A percentile compares a stretch with the other conserved stretches of the same genome.
Conservation (phyloP, 441 rosid genomes). For the Pelargonium myrrhifolium region DNA sequence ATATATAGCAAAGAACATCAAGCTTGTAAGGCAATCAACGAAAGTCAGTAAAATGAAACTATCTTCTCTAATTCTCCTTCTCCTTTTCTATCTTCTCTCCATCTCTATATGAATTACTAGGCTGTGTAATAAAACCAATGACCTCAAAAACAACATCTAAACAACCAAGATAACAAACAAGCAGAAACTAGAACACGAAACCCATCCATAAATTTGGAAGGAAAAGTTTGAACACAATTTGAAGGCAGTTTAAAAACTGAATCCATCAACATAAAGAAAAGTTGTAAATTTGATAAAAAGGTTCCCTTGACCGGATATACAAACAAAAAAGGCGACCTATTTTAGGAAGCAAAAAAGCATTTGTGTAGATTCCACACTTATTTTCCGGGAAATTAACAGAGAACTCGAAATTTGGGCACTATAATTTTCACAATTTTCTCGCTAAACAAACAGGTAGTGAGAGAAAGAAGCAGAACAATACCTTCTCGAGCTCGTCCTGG, state of each 20-base stretch:
- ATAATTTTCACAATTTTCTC: neutral
- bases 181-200: neutral
- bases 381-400: neutral
- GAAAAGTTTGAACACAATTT: neutral
- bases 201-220: neutral
- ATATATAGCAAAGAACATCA: too few relatives aligned
- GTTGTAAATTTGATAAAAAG: too few relatives aligned
- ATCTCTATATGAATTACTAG: too few relatives aligned
- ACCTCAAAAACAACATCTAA: neutral
- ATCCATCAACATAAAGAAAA: neutral
- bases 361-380: neutral
- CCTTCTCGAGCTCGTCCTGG: conserved; percentile 96
- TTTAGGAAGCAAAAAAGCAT: neutral
- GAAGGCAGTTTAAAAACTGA: neutral
- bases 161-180: neutral
- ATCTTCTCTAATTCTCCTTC: too few relatives aligned
- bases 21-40: too few relatives aligned
- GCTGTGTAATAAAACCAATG: too few relatives aligned
- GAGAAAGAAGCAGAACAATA: conserved; percentile 12
- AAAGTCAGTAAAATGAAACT: too few relatives aligned
- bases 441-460: too few relatives aligned
- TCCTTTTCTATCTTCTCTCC: too few relatives aligned
- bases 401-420: neutral
- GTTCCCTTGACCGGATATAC: too few relatives aligned
- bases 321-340: too few relatives aligned